These are phyloP conservation scores for Immersiella caudata DNA, from an alignment of 495 filamentous ascomycete species.

Conservation along the genomic window DNA sequence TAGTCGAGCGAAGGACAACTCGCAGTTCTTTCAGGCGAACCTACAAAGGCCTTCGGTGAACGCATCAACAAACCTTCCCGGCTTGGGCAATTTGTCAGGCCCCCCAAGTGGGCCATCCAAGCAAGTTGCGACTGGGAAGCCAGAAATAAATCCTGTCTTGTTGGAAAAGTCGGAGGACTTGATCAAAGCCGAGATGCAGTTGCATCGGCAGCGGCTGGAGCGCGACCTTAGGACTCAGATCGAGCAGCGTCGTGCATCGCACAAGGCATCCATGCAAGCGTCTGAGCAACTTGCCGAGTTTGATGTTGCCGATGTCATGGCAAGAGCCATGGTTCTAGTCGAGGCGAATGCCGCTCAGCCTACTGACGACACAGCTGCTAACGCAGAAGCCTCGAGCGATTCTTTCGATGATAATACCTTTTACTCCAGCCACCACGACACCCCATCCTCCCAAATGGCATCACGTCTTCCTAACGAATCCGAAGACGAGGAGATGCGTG, in stretches of 20 bases:
- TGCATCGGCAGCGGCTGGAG: slow-evolving; percentile 82
- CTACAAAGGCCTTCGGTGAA: slow-evolving; percentile 35
- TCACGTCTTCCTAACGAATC: slow-evolving; percentile 46
- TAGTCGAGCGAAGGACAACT: slow-evolving; percentile 39
- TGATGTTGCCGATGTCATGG: slow-evolving; percentile 73
- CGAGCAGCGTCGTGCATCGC: slow-evolving; percentile 62
- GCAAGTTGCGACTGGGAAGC: slow-evolving; percentile 40
- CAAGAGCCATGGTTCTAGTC: slow-evolving; percentile 71
- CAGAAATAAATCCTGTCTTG: slow-evolving; percentile 74
- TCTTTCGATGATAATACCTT: slow-evolving; percentile 93
- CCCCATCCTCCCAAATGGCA: slow-evolving; percentile 47
- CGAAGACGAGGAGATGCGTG: slow-evolving; percentile 49
- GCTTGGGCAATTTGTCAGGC: slow-evolving; percentile 30
- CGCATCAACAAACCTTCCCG: slow-evolving; percentile 27
- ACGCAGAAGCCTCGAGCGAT: slow-evolving; percentile 65
- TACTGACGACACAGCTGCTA: slow-evolving; percentile 63
- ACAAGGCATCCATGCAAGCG: slow-evolving; percentile 57
- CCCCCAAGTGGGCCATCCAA: slow-evolving; percentile 32
- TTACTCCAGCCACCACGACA: slow-evolving; percentile 78
- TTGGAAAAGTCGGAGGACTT: slow-evolving; percentile 83
- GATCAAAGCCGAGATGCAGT: slow-evolving; percentile 76
- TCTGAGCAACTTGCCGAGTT: slow-evolving; percentile 69
- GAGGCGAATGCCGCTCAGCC: slow-evolving; percentile 42
- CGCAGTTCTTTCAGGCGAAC: slow-evolving; percentile 45
- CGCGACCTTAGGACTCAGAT: slow-evolving; percentile 72